Evolutionary conservation across 2,329 filamentous ascomycete genomes (phyloP).

Genomic region (Epichloe aotearoae): DNA sequence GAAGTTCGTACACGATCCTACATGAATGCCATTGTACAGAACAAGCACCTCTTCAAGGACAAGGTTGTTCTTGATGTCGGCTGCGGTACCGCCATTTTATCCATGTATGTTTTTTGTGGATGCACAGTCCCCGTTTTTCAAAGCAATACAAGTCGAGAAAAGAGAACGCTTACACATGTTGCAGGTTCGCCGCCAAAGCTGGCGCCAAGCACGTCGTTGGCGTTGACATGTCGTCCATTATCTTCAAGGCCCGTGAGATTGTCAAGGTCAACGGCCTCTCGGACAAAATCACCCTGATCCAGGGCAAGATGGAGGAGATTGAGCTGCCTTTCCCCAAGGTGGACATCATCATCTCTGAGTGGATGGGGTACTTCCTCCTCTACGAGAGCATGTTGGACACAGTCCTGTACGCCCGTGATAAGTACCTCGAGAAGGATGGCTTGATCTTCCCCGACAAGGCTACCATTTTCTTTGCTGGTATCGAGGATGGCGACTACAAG

Average conservation of each 20-base stretch:
- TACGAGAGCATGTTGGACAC: slow-evolving; percentile 99
- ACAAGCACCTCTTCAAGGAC: slow-evolving; percentile 81
- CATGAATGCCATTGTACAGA: slow-evolving; percentile 95
- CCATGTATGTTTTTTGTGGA: slow-evolving; percentile 58
- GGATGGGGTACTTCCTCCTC: slow-evolving; percentile 99
- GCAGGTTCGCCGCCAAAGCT: slow-evolving; percentile 89
- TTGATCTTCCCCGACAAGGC: slow-evolving; percentile 99
- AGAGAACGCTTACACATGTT: slow-evolving; percentile 1
- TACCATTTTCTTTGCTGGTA: slow-evolving; percentile 90
- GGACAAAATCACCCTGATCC: slow-evolving; percentile 92
- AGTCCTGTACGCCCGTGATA: slow-evolving; percentile 89
- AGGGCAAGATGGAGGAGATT: slow-evolving; percentile 99
- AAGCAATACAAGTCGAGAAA: background rate
- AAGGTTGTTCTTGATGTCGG: slow-evolving; percentile 87
- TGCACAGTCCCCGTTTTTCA: background rate
- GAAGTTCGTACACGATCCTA: slow-evolving; percentile 94
- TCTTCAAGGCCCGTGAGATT: slow-evolving; percentile 95
- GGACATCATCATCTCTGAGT: slow-evolving; percentile 99
- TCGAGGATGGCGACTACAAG: slow-evolving; percentile 99
- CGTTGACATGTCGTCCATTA: slow-evolving; percentile 99
- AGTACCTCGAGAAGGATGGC: slow-evolving; percentile 73
- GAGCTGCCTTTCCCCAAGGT: slow-evolving; percentile 86
- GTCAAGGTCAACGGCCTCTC: slow-evolving; percentile 83
- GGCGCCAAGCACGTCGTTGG: slow-evolving; percentile 98
- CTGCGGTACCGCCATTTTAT: slow-evolving; percentile 94